Evolutionary conservation across 352 stramenopile genomes (phyloP).

Genomic region (Pythium sukuiense): DNA sequence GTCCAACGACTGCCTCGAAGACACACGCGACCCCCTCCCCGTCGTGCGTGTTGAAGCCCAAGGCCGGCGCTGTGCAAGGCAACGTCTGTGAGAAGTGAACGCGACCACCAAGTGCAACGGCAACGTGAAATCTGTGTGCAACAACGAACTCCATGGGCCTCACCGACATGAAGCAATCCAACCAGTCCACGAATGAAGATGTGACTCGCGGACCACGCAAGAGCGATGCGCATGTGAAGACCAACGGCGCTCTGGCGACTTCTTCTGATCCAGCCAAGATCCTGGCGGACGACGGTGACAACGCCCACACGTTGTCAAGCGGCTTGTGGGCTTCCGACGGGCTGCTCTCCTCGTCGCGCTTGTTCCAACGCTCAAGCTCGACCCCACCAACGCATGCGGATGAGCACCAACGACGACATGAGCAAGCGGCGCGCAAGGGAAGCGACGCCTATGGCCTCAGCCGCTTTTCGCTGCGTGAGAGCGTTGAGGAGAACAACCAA

Average conservation of each 20-base stretch:
- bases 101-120: neutral
- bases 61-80: neutral
- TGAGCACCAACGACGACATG: conserved; percentile 2
- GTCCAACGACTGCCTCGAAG: neutral
- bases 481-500: conserved; percentile 33
- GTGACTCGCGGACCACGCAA: conserved; percentile 6
- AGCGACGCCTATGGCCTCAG: conserved; percentile 10
- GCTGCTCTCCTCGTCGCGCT: conserved; percentile 45
- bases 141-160: conserved; percentile 25
- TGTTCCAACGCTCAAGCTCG: conserved; percentile 49
- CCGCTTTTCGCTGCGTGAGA: conserved; percentile 18
- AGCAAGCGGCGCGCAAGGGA: conserved; percentile 2
- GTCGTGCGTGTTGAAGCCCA: conserved; percentile 3
- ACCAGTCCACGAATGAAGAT: conserved; percentile 28
- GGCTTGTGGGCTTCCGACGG: conserved; percentile 65
- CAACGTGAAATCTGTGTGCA: conserved; percentile 4
- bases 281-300: neutral
- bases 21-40: neutral
- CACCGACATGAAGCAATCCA: conserved; percentile 31
- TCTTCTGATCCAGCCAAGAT: neutral
- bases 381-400: conserved; percentile 31
- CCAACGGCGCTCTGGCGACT: neutral
- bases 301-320: conserved; percentile 34
- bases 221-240: conserved; percentile 4
- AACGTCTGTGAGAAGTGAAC: conserved; percentile 6